A percentile compares a stretch with the other conserved stretches of the same genome.
Conservation (phyloP, 2,329 filamentous ascomycete species). For the Fusarium coffeatum region DNA sequence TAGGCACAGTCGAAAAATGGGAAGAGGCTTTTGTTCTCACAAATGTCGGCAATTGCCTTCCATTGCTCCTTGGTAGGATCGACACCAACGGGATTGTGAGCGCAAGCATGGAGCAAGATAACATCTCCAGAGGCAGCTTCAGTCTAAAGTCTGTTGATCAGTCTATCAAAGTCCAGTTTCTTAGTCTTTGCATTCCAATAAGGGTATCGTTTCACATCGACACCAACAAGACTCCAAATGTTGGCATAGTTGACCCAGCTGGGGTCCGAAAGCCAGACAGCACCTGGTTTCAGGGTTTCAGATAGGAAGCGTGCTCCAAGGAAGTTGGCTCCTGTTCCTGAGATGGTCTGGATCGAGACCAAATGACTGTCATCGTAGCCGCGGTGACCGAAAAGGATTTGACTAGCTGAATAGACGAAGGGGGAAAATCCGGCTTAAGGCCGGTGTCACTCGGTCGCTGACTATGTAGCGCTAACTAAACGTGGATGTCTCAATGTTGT, state of each 20-base stretch:
- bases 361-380: not conserved
- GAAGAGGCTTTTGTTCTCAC: not conserved
- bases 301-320: not conserved
- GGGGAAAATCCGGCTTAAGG: too few relatives aligned
- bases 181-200: not conserved
- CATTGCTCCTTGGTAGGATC: not conserved
- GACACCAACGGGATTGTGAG: not conserved
- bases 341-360: not conserved
- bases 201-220: not conserved
- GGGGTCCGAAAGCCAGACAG: conserved; percentile 3
- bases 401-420: not conserved
- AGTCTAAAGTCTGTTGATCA: not conserved
- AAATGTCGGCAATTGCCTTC: not conserved
- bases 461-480: too few relatives aligned
- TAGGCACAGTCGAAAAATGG: conserved; percentile 3
- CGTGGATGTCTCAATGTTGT: too few relatives aligned
- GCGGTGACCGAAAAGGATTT: not conserved
- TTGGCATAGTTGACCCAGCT: conserved; percentile 3
- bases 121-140: not conserved
- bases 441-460: too few relatives aligned
- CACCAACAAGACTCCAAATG: not conserved
- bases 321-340: conserved; percentile 2
- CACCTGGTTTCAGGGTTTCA: not conserved
- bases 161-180: not conserved
- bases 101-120: conserved; percentile 5